Conservation (phyloP, 257 asterid species). For the Salvia rosmarinus region DNA sequence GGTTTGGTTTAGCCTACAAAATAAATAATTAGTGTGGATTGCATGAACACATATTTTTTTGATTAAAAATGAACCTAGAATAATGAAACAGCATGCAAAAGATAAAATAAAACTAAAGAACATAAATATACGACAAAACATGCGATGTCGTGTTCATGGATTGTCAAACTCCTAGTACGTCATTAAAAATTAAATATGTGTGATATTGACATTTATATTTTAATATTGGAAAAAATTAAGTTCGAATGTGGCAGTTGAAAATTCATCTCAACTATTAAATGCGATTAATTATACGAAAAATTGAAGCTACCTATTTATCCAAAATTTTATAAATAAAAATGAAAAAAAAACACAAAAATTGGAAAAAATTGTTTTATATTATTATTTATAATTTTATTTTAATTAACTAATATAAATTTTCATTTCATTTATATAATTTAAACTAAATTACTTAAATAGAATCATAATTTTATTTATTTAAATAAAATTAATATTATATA, state of each 20-base stretch:
- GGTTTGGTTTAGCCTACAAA: background rate
- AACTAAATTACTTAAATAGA: too few relatives aligned
- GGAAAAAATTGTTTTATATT: too few relatives aligned
- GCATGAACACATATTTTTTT: background rate
- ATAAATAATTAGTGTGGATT: background rate
- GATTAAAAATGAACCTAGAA: background rate
- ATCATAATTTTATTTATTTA: too few relatives aligned
- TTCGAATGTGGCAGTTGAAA: background rate
- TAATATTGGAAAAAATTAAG: background rate
- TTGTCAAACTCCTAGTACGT: conserved; percentile 2
- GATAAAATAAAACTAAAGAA: background rate
- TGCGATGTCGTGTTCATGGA: background rate
- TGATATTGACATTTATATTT: background rate
- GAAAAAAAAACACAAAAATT: too few relatives aligned
- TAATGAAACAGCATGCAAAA: background rate
- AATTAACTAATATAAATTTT: too few relatives aligned
- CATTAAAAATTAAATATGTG: background rate
- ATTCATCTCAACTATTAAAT: too few relatives aligned
- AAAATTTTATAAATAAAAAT: too few relatives aligned
- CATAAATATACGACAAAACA: background rate
- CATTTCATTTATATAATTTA: too few relatives aligned
- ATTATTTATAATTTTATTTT: too few relatives aligned
- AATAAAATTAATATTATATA: too few relatives aligned
- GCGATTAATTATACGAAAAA: too few relatives aligned
- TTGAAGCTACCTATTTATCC: too few relatives aligned